Base-by-base conservation (phyloP, 225 moss, liverwort and hornwort species). In the Climacium dendroides region DNA sequence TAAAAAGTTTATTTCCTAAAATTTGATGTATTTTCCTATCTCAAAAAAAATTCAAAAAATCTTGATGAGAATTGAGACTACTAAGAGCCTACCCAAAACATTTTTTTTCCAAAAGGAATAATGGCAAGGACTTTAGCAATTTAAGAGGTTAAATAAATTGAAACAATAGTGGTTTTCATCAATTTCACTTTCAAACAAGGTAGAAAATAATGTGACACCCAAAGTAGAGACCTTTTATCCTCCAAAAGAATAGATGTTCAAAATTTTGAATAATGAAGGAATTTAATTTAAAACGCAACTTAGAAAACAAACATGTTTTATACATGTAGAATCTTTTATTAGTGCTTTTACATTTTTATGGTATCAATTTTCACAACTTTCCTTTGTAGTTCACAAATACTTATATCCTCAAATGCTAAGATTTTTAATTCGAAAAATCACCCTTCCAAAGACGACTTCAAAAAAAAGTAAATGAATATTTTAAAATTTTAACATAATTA, bases 201-300 rank as follows among this genome's bases (percentile, higher is more conserved):
- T 23, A 67, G 4, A 2, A 37, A 67, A 13, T 67, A 4, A 23
- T 23, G 7, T 23, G 3, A 67, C 4, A 23, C 11, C 7, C 7
- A 23, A 13, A 7, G 1, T 39, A 7, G 0, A 67, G 7, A 67
- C 7, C 23, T 19, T 65, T 67, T 67, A 23, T 37, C 0, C 23
- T 13, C 12, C 0, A 37, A 67, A 39, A 1, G 7, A 37, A 3
- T 14, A 69, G 7, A 24, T 4, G 0, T 39, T 39, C 69, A 69
- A 69, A 23, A 39, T 39, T 45, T 69, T 69, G 14, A 24, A 69
- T 4, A 39, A 67, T 0, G 0, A 2, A 67, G 1, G n/a, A 22
- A 22, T 0, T 0, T n/a, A 35, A 65, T 3, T 65, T 2, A 0
- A 4, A 20, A n/a, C 0, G 2, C 66, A 66, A 7, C 6, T 37